Evolutionary conservation across 306 rosid species (phyloP), one percentile per base, ranked within the genome.

Genomic region (Hippophae rhamnoides): DNA sequence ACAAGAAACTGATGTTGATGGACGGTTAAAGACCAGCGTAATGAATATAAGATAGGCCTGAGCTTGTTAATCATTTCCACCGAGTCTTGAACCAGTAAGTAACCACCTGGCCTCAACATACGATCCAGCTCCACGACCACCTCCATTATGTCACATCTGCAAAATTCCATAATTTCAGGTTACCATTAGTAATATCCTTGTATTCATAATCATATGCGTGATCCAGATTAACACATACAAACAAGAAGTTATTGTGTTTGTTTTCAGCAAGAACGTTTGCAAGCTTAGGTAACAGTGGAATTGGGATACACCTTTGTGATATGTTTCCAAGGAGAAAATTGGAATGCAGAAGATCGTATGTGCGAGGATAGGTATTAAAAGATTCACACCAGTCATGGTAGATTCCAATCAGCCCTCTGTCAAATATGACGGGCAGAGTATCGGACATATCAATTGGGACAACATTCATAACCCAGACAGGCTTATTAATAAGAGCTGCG

Each of bases 321-420:
- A 73, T 78, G 72, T 65, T 66, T 76, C 71, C 57, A 68, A 85
- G 76, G 76, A 92, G 86, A 63, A 71, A 84, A 77, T 85, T 80
- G 18, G 93, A 69, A 74, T 92, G 98, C 18, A 87, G 75, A 31
- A 92, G 89, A 69, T 92, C 95, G 52, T 83, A 87, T 13, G 98
- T 85, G 57, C 95, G 84, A 44, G 98, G 96, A 66, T 92, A 87
- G 58, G 96, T 85, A 49, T 70, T 85, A n/a, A 87, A 76, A 42
- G 98, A 82, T 66, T 92, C 89, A 62, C 98, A 92, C 98, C 96
- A 92, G 75, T 92, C 96, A 53, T 92, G 98, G 69, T 87, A 92
- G 78, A 83, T 68, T 74, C 96, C 96, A 54, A 87, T 78, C 44
- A 92, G 77, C 58, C 98, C 98, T 63, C 96, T 77, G 70, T 87